Evolutionary conservation across 305 asterid species (phyloP).

Genomic region (Fraxinus floribunda): DNA sequence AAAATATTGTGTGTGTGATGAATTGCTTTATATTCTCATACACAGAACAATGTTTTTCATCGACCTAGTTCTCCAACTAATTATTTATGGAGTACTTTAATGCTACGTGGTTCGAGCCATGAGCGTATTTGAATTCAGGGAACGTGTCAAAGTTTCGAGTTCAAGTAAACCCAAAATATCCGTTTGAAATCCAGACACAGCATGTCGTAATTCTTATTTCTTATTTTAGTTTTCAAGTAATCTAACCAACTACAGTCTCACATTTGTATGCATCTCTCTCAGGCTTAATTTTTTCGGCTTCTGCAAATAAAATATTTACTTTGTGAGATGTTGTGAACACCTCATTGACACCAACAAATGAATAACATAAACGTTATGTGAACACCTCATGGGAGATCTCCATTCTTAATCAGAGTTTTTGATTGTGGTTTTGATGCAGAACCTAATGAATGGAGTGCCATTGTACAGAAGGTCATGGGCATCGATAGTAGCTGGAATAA

Average conservation of each 20-base stretch:
- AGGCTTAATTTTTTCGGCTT: not conserved
- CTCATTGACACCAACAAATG: not conserved
- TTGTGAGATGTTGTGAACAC: not conserved
- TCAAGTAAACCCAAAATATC: not conserved
- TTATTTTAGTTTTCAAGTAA: not conserved
- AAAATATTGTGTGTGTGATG: not conserved
- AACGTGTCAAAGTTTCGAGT: not conserved
- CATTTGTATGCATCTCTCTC: not conserved
- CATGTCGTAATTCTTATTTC: not conserved
- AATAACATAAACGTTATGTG: not conserved
- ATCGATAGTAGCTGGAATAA: constrained; percentile 77
- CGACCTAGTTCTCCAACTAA: not conserved
- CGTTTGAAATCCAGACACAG: not conserved
- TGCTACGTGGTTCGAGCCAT: not conserved
- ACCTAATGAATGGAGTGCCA: constrained; percentile 54
- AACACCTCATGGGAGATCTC: not conserved
- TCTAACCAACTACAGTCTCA: not conserved
- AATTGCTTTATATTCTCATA: not conserved
- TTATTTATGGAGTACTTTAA: not conserved
- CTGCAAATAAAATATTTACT: not conserved
- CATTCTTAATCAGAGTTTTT: not conserved
- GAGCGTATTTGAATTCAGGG: not conserved
- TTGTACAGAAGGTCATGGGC: constrained; percentile 58
- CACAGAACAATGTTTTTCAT: not conserved
- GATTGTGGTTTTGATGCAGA: constrained; percentile 41